phyloP scores from a whole-genome alignment of 176 grass and related monocot genomes.

The Cenchrus purpureus region DNA sequence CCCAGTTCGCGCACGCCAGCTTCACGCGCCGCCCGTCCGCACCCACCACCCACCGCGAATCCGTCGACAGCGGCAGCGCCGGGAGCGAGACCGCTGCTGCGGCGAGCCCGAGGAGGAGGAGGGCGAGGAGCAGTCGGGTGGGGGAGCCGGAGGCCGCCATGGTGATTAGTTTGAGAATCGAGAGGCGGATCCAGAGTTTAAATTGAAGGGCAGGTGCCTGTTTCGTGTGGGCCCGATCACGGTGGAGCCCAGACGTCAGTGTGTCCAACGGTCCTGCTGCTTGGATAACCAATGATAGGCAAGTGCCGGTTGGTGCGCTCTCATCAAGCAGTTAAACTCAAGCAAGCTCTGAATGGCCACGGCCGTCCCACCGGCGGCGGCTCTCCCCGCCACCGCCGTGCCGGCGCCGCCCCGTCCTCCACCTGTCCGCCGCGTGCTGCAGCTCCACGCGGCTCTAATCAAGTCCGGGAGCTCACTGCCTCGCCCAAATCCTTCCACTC shows the following conservation, averaged over 20 bases:
- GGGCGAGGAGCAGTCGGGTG: background rate
- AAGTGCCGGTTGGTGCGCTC: background rate
- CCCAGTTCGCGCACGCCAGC: slow-evolving; percentile 91
- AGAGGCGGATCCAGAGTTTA: slow-evolving; percentile 51
- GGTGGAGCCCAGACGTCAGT: background rate
- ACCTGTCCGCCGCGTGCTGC: slow-evolving; percentile 11
- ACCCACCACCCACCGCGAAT: slow-evolving; percentile 79
- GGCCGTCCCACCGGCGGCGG: slow-evolving; percentile 15
- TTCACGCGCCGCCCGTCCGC: slow-evolving; percentile 68
- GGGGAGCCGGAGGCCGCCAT: slow-evolving; percentile 47
- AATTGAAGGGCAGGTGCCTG: background rate
- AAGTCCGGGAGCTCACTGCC: slow-evolving; percentile 52
- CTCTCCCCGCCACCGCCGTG: background rate
- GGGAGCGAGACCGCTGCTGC: slow-evolving; percentile 30
- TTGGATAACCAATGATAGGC: slow-evolving; percentile 39
- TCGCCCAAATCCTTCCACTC: slow-evolving; percentile 47
- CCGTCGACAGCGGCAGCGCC: slow-evolving; percentile 65
- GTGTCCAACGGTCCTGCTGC: background rate
- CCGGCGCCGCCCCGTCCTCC: background rate
- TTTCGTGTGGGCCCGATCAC: background rate
- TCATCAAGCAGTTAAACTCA: slow-evolving; percentile 17
- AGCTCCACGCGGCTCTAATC: slow-evolving; percentile 57
- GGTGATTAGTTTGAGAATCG: slow-evolving; percentile 25
- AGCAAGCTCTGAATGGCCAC: slow-evolving; percentile 35
- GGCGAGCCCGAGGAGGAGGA: slow-evolving; percentile 3